These are phyloP conservation scores for Immersiporthe knoxdaviesiana DNA, from an alignment of 2,329 filamentous ascomycete genomes.

Conservation along the genomic window DNA sequence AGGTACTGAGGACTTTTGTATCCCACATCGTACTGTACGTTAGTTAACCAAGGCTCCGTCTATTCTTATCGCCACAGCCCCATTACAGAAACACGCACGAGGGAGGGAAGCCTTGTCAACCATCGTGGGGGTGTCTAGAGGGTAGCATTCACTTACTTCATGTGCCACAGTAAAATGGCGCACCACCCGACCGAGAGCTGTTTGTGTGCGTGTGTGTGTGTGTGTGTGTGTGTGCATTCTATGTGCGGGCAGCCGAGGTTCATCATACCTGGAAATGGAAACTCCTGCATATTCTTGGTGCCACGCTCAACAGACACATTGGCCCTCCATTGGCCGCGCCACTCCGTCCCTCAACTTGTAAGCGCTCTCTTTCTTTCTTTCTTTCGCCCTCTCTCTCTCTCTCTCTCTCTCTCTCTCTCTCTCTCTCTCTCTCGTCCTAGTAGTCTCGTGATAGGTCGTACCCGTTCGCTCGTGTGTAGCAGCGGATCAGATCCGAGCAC, in stretches of 20 bases:
- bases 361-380: not conserved
- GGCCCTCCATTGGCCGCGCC: constrained; percentile 1
- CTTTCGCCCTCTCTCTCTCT: not conserved
- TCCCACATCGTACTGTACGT: no score
- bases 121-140: not conserved
- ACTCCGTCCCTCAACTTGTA: not conserved
- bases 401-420: no score
- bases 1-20: not conserved
- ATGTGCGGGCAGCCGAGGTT: not conserved
- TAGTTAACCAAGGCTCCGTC: not conserved
- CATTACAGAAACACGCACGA: not conserved
- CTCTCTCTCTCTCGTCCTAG: no score
- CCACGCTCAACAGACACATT: not conserved
- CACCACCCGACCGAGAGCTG: constrained; percentile 4
- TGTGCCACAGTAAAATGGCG: constrained; percentile 13
- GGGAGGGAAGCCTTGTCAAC: not conserved
- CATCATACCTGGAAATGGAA: not conserved
- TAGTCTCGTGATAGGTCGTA: not conserved
- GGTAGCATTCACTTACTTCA: constrained; percentile 1
- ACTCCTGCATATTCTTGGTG: constrained; percentile 3
- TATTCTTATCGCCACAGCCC: constrained; percentile 7
- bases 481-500: not conserved
- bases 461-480: not conserved
- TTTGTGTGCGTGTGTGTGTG: no score
- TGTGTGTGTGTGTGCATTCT: not conserved